A percentile compares a stretch with the other conserved stretches of the same genome.
Conservation (phyloP, 2,329 filamentous ascomycete species). For the Plectosphaerella cucumerina region DNA sequence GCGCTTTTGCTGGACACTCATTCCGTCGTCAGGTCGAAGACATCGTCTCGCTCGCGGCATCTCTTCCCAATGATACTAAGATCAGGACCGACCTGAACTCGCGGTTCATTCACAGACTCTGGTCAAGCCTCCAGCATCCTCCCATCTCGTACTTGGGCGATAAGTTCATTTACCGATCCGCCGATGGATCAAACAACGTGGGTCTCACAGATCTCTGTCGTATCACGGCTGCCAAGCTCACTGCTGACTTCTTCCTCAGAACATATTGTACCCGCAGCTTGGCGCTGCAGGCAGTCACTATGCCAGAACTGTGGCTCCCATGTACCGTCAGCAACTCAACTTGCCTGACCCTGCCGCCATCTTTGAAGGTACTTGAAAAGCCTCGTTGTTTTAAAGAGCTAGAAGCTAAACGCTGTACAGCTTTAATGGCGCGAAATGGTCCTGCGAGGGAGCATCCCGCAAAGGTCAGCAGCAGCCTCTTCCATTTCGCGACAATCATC, state of each 20-base stretch:
- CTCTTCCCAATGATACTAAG: not conserved
- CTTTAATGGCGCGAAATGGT: conserved; percentile 38
- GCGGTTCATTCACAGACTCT: conserved; percentile 45
- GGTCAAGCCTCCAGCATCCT: conserved; percentile 51
- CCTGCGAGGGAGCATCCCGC: conserved; percentile 29
- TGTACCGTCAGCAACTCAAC: conserved; percentile 51
- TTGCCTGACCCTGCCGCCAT: conserved; percentile 50
- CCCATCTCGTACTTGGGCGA: conserved; percentile 40
- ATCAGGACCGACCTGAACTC: not conserved
- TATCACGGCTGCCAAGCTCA: conserved; percentile 15
- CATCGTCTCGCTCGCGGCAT: not conserved
- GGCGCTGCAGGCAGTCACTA: conserved; percentile 65
- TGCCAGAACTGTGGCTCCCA: conserved; percentile 60
- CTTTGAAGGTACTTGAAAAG: not conserved
- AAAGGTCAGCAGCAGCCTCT: conserved; percentile 40
- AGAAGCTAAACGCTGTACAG: conserved; percentile 15
- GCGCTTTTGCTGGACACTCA: not conserved
- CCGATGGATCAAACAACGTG: conserved; percentile 8
- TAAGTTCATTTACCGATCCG: conserved; percentile 33
- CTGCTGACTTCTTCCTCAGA: conserved; percentile 39
- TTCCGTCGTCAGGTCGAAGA: not conserved
- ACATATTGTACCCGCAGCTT: conserved; percentile 57
- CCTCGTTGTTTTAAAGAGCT: not conserved
- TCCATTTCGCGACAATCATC: conserved; percentile 33
- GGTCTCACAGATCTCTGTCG: not conserved